Percentiles rank a stretch among this genome's conserved stretches.
Evolutionary conservation across 2,329 filamentous ascomycete genomes (phyloP).

Genomic region (Ceratocystiopsis minuta): DNA sequence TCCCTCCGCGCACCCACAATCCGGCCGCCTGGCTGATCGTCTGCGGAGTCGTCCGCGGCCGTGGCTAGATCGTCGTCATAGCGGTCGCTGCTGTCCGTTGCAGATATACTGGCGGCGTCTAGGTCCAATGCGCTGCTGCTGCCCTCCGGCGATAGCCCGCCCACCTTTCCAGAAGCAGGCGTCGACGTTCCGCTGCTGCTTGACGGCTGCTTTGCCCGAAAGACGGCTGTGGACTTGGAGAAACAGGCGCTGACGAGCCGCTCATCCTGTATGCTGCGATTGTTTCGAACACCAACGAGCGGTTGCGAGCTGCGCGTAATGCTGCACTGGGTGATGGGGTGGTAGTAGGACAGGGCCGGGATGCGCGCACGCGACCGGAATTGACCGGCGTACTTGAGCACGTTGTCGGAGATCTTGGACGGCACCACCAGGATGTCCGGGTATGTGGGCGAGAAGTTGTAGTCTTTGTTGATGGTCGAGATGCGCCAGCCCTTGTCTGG

Average conservation of each 20-base stretch:
- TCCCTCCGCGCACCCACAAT: conserved; percentile 74
- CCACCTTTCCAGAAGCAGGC: conserved; percentile 2
- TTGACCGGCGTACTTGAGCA: conserved; percentile 76
- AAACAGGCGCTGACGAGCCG: conserved; percentile 87
- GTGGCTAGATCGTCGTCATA: conserved; percentile 20
- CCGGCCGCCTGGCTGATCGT: conserved; percentile 42
- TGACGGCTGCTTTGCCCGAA: conserved; percentile 13
- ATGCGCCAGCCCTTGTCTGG: conserved; percentile 71
- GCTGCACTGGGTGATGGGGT: conserved; percentile 89
- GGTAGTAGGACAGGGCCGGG: conserved; percentile 82
- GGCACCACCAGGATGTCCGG: conserved; percentile 73
- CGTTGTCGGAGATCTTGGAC: conserved; percentile 84
- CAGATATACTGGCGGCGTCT: conserved; percentile 12
- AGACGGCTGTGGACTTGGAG: conserved; percentile 40
- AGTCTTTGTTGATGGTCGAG: conserved; percentile 77
- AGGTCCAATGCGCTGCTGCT: conserved; percentile 9
- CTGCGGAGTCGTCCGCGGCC: conserved; percentile 16
- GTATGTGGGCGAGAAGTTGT: conserved; percentile 83
- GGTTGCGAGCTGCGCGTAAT: conserved; percentile 93
- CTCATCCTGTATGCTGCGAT: conserved; percentile 90
- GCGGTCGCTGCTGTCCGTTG: conserved; percentile 39
- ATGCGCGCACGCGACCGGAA: conserved; percentile 83
- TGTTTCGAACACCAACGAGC: conserved; percentile 65
- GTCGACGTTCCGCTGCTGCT: not conserved
- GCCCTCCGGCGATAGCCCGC: conserved; percentile 15